Conservation (phyloP, 306 rosid species). For the Potentilla sterilis region DNA sequence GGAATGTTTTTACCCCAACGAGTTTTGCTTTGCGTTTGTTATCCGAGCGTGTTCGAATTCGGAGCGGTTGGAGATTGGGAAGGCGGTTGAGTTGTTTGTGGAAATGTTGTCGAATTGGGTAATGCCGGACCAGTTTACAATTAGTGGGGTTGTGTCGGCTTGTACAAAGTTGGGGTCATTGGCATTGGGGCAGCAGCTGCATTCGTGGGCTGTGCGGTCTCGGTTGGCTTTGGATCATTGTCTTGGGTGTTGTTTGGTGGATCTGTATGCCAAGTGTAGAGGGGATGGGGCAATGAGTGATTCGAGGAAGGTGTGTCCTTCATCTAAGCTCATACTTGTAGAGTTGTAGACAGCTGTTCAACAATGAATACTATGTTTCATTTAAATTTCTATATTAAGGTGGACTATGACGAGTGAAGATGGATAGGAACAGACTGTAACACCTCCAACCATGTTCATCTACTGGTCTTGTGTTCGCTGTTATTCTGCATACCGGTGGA, state of each 20-base stretch:
- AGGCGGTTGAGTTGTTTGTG: constrained; percentile 15
- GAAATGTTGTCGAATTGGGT: constrained; percentile 6
- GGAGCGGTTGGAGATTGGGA: background rate
- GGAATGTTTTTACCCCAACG: constrained; percentile 4
- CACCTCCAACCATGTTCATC: background rate
- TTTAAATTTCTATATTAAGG: background rate
- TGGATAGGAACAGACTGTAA: background rate
- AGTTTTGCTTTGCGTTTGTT: constrained; percentile 25
- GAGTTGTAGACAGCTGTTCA: background rate
- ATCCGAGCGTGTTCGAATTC: constrained; percentile 16
- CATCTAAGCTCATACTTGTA: background rate
- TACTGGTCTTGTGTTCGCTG: background rate
- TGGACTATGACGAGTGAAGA: background rate
- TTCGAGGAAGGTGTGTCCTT: constrained; percentile 19
- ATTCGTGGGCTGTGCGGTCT: constrained; percentile 11
- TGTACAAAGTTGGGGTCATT: constrained; percentile 13
- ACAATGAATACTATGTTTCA: background rate
- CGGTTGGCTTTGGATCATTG: constrained; percentile 17
- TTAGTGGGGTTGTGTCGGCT: constrained; percentile 17
- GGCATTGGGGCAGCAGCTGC: constrained; percentile 22
- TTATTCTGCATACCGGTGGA: background rate
- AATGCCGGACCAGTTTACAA: constrained; percentile 17
- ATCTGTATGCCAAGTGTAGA: constrained; percentile 24
- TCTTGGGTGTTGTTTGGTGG: constrained; percentile 27
- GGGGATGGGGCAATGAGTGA: constrained; percentile 14